Percentiles rank a stretch among this genome's conserved stretches.
Conservation (phyloP, 2,329 filamentous ascomycete species). For the Aspergillus latus region DNA sequence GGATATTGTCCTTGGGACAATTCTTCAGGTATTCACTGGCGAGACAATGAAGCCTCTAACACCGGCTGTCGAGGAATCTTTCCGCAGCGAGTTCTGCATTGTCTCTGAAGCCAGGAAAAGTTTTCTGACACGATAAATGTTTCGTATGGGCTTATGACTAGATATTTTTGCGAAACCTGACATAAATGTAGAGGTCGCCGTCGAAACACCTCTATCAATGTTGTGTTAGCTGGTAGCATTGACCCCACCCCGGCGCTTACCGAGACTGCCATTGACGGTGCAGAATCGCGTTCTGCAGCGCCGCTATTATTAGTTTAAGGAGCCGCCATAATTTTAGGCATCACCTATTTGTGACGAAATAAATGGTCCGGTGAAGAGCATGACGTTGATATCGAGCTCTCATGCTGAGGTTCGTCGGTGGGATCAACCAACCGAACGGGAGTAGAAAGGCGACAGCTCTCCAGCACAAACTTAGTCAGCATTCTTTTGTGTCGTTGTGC, state of each 20-base stretch:
- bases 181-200: background rate
- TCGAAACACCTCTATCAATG: background rate
- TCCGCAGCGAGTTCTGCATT: background rate
- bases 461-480: too few species aligned
- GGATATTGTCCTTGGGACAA: conserved; percentile 6
- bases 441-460: too few species aligned
- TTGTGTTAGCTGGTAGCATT: background rate
- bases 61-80: background rate
- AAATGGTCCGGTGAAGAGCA: too few species aligned
- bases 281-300: too few species aligned
- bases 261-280: too few species aligned
- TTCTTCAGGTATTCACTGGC: background rate
- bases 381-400: too few species aligned
- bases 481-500: too few species aligned
- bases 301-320: too few species aligned
- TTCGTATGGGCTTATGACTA: background rate
- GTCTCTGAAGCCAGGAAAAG: background rate
- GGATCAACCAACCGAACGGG: too few species aligned
- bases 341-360: too few species aligned
- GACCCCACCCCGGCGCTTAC: background rate
- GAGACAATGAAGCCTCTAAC: background rate
- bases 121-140: background rate
- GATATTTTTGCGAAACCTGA: background rate
- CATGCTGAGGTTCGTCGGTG: too few species aligned
- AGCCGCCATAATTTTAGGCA: too few species aligned